phyloP scores from a whole-genome alignment of 345 rosid genomes.

The Camelina sativa region DNA sequence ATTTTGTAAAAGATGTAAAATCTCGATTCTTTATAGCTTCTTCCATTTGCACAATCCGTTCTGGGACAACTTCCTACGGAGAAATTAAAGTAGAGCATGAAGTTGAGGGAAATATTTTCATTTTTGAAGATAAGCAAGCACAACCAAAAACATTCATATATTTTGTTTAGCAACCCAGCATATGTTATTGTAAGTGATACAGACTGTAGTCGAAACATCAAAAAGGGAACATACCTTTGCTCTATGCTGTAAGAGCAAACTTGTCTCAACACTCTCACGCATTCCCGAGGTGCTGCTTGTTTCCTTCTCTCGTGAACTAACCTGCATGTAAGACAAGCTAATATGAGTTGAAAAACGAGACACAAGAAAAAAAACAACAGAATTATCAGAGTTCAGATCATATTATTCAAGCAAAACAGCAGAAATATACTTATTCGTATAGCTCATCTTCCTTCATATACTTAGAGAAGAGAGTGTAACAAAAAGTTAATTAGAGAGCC shows the following conservation, averaged over 20 bases:
- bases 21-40: conserved; percentile 74
- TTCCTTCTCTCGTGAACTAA: conserved; percentile 89
- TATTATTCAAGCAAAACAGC: not conserved
- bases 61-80: conserved; percentile 84
- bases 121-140: not conserved
- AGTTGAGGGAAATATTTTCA: not conserved
- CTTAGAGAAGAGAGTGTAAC: not conserved
- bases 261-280: conserved; percentile 95
- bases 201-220: not conserved
- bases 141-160: not conserved
- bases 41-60: conserved; percentile 78
- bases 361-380: not conserved
- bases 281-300: conserved; percentile 96
- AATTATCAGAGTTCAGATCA: conserved; percentile 6
- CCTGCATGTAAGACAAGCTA: conserved; percentile 56
- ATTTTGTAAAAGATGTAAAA: conserved; percentile 73
- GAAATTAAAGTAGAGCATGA: conserved; percentile 5
- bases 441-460: conserved; percentile 12
- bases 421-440: not conserved
- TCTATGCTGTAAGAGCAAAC: conserved; percentile 88
- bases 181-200: conserved; percentile 5
- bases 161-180: not conserved
- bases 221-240: conserved; percentile 62
- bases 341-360: conserved; percentile 1
- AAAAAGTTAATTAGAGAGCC: not conserved